Conservation (phyloP, 2,329 filamentous ascomycete species). For the Xylaria polymorpha region DNA sequence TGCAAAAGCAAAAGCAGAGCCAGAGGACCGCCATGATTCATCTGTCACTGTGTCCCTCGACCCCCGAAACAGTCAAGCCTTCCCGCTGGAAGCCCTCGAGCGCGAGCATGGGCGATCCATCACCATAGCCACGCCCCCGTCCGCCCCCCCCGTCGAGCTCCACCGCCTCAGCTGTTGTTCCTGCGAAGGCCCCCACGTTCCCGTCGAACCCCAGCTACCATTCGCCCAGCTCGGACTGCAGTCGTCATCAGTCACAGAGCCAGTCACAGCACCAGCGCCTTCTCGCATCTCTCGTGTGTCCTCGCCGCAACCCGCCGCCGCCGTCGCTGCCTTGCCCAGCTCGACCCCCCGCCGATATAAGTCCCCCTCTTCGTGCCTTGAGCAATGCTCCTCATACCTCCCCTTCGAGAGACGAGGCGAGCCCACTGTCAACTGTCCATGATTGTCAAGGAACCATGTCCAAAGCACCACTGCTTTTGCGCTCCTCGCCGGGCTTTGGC, state of each 20-base stretch:
- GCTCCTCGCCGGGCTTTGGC: constrained; percentile 69
- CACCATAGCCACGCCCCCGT: constrained; percentile 14
- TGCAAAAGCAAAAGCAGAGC: constrained; percentile 28
- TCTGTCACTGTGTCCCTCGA: constrained; percentile 30
- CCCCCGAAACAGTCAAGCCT: constrained; percentile 41
- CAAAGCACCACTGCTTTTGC: constrained; percentile 66
- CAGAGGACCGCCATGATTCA: constrained; percentile 30
- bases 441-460: constrained; percentile 52
- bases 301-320: constrained; percentile 26
- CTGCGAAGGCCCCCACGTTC: constrained; percentile 27
- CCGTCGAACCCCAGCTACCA: constrained; percentile 24
- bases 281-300: constrained; percentile 18
- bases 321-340: constrained; percentile 8
- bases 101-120: constrained; percentile 21
- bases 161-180: constrained; percentile 41
- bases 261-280: neutral
- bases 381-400: constrained; percentile 44
- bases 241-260: constrained; percentile 29
- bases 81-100: constrained; percentile 46
- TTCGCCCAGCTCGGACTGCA: constrained; percentile 34
- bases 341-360: constrained; percentile 33
- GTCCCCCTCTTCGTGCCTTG: constrained; percentile 34
- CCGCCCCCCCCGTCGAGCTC: constrained; percentile 33
- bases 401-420: constrained; percentile 40
- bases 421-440: constrained; percentile 38